Evolutionary conservation across 257 asterid species (phyloP).

Genomic region (Misopates orontium): DNA sequence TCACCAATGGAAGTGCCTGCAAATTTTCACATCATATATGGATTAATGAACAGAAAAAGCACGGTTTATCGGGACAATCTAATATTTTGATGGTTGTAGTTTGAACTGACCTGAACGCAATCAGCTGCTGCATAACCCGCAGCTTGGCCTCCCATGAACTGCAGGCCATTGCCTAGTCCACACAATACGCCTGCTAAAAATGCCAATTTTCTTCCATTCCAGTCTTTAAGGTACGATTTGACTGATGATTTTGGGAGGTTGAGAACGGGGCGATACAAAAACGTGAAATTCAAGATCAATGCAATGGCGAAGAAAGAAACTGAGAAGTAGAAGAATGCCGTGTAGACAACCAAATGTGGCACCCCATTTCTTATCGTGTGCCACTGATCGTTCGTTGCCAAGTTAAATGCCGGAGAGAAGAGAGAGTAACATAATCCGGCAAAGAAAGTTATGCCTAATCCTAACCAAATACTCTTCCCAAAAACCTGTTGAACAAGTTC

Average conservation of each 20-base stretch:
- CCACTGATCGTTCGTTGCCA: constrained; percentile 57
- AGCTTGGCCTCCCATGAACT: constrained; percentile 64
- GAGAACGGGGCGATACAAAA: constrained; percentile 43
- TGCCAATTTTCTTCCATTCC: constrained; percentile 47
- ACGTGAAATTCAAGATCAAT: constrained; percentile 30
- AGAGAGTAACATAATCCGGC: constrained; percentile 46
- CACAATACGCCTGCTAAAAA: constrained; percentile 42
- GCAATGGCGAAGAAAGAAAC: constrained; percentile 44
- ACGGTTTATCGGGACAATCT: too few species aligned
- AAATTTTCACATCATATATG: background rate
- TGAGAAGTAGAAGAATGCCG: constrained; percentile 62
- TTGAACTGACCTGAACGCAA: constrained; percentile 41
- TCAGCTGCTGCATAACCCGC: constrained; percentile 67
- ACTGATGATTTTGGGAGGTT: constrained; percentile 52
- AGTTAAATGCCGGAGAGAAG: constrained; percentile 57
- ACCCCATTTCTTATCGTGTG: constrained; percentile 36
- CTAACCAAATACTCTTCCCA: constrained; percentile 45
- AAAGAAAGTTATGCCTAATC: constrained; percentile 46
- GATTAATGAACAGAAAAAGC: too few species aligned
- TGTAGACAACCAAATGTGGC: constrained; percentile 42
- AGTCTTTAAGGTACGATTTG: constrained; percentile 35
- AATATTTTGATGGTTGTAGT: too few species aligned
- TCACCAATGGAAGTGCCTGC: constrained; percentile 65
- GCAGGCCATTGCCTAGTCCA: constrained; percentile 56
- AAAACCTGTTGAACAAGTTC: constrained; percentile 31